Percentiles rank a stretch among this genome's conserved stretches.
These are phyloP conservation scores for Amanita subjunquillea DNA, from an alignment of 768 basidiomycete species.

Conservation along the genomic window DNA sequence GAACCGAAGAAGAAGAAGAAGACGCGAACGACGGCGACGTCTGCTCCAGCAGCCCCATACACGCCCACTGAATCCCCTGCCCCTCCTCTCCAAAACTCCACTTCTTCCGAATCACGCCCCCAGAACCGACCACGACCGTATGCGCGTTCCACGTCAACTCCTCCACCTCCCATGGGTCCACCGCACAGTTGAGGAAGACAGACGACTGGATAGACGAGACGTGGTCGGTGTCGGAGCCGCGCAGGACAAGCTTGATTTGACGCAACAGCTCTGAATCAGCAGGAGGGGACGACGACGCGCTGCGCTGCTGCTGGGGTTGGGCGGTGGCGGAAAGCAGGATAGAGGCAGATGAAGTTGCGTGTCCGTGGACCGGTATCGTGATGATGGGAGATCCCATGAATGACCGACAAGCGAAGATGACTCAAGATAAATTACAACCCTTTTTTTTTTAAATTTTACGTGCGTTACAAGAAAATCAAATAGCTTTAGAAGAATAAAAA, in stretches of 20 bases:
- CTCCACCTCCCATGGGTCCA: conserved; percentile 38
- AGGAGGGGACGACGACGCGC: too few species aligned
- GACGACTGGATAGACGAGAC: conserved; percentile 31
- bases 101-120: conserved; percentile 58
- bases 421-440: too few species aligned
- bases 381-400: neutral
- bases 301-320: too few species aligned
- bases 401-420: too few species aligned
- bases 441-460: too few species aligned
- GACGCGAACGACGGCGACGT: conserved; percentile 7
- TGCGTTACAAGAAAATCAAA: neutral
- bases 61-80: conserved; percentile 71
- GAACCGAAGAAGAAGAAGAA: conserved; percentile 5
- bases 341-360: too few species aligned
- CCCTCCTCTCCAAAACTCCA: conserved; percentile 69
- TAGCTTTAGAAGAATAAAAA: neutral
- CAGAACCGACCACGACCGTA: conserved; percentile 53
- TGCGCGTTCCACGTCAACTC: conserved; percentile 64
- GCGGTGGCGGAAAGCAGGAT: too few species aligned
- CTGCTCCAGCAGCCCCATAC: conserved; percentile 65
- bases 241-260: conserved; percentile 50
- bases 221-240: conserved; percentile 26
- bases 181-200: conserved; percentile 23
- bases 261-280: conserved; percentile 29
- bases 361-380: too few species aligned